Evolutionary conservation across 371 early-diverging fungal species (phyloP).

Genomic region (Rhizopus arrhizus): DNA sequence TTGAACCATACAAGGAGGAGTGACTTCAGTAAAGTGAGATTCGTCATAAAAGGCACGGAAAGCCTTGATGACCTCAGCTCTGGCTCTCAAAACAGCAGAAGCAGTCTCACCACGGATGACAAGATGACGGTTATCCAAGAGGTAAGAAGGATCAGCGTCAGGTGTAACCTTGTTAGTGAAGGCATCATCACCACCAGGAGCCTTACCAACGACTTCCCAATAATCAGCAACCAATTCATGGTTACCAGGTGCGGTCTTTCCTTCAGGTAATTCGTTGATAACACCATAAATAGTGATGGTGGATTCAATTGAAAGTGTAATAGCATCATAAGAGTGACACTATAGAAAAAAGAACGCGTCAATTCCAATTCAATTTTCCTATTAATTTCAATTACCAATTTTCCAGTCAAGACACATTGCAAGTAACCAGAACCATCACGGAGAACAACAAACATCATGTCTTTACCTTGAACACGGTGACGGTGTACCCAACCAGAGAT

Average conservation of each 20-base stretch:
- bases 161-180: constrained; percentile 86
- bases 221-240: constrained; percentile 96
- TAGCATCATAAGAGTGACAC: constrained; percentile 94
- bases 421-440: constrained; percentile 95
- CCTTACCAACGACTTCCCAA: constrained; percentile 93
- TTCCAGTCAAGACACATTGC: constrained; percentile 91
- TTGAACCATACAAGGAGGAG: constrained; percentile 99
- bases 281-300: constrained; percentile 88
- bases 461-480: constrained; percentile 94
- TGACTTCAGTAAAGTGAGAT: constrained; percentile 90
- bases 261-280: constrained; percentile 87
- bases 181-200: constrained; percentile 95
- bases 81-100: constrained; percentile 88
- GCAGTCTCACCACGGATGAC: constrained; percentile 95
- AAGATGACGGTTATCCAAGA: constrained; percentile 95
- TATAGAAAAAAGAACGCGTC: constrained; percentile 25
- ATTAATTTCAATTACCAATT: constrained; percentile 60
- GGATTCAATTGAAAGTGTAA: constrained; percentile 91
- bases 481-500: constrained; percentile 97
- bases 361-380: not conserved
- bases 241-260: constrained; percentile 94
- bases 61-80: constrained; percentile 85
- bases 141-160: constrained; percentile 88
- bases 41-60: constrained; percentile 95
- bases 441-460: constrained; percentile 92